Conservation (phyloP, 2,329 filamentous ascomycete species). For the Plenodomus tracheiphilus region DNA sequence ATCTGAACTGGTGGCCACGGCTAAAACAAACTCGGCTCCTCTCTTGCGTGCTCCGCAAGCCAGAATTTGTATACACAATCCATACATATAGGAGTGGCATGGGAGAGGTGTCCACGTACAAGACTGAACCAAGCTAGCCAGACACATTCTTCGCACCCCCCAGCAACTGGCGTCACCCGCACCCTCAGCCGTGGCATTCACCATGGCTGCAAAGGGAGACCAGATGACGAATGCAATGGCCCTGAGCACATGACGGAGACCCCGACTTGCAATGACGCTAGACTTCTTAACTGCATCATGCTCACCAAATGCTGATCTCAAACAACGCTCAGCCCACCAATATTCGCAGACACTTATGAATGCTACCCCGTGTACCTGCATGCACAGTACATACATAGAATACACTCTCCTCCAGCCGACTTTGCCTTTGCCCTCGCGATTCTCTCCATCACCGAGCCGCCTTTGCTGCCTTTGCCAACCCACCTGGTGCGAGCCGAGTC, state of each 20-base stretch:
- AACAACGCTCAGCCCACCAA: not conserved
- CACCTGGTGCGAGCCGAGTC: conserved; percentile 18
- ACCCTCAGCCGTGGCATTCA: not conserved
- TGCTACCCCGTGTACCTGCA: too few species aligned
- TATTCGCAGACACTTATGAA: too few species aligned
- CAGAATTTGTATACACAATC: too few species aligned
- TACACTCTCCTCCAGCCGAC: too few species aligned
- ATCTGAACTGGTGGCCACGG: not conserved
- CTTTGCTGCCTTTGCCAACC: conserved; percentile 4
- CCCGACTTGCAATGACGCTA: not conserved
- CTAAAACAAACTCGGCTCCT: not conserved
- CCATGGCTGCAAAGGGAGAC: not conserved
- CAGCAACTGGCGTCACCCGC: not conserved
- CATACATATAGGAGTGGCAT: not conserved
- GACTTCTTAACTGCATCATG: not conserved
- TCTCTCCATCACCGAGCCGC: too few species aligned
- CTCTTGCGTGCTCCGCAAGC: not conserved
- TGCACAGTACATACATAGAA: too few species aligned
- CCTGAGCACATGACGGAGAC: not conserved
- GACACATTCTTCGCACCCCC: not conserved
- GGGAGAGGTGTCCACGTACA: too few species aligned
- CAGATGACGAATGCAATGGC: not conserved
- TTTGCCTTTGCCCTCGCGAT: too few species aligned
- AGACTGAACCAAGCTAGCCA: too few species aligned
- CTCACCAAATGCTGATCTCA: not conserved